These are phyloP conservation scores for Excoecaria cochinchinensis DNA, from an alignment of 345 rosid species.

Conservation along the genomic window DNA sequence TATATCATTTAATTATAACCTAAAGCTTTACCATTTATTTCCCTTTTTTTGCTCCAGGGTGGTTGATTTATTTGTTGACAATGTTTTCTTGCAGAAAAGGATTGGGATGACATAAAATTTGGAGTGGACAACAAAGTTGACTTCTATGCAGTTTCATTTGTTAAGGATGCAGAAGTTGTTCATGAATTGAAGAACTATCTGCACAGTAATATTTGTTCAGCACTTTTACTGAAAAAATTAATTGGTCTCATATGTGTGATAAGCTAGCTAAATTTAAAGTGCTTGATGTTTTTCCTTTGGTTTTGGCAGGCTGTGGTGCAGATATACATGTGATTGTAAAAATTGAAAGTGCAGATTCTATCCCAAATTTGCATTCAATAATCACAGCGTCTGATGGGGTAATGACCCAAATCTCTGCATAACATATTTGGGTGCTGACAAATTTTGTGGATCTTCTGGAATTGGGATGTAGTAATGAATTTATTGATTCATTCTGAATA, in stretches of 20 bases:
- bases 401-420: conserved; percentile 28
- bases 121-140: conserved; percentile 96
- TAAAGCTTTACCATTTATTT: neutral
- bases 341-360: conserved; percentile 97
- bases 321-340: conserved; percentile 90
- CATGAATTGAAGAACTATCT: conserved; percentile 96
- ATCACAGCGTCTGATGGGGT: conserved; percentile 99
- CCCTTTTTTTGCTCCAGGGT: neutral
- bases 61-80: conserved; percentile 7
- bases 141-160: conserved; percentile 96
- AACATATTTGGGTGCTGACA: conserved; percentile 18
- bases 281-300: conserved; percentile 11
- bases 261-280: conserved; percentile 1
- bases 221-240: neutral
- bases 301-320: conserved; percentile 63
- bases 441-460: conserved; percentile 5
- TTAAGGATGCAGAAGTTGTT: conserved; percentile 98
- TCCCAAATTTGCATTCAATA: conserved; percentile 88
- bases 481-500: neutral
- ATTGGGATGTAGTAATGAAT: neutral
- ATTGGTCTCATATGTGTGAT: neutral
- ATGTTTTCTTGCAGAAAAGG: conserved; percentile 68
- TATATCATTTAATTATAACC: neutral
- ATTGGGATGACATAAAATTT: conserved; percentile 98
- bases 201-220: conserved; percentile 39